Conservation (phyloP, 768 basidiomycete species). For the Naganishia vaughanmartiniae region DNA sequence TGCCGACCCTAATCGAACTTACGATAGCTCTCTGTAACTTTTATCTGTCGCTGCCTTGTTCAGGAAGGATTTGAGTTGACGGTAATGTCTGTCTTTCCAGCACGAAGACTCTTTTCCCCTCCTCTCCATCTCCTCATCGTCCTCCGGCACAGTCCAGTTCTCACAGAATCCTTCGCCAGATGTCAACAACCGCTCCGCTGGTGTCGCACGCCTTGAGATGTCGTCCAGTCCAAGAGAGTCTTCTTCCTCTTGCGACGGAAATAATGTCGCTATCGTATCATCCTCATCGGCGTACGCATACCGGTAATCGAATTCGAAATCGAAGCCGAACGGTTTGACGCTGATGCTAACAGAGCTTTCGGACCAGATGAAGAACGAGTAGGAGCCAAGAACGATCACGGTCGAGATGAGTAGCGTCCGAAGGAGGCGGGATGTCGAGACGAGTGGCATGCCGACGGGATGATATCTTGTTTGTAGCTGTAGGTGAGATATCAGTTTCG, state of each 20-base stretch:
- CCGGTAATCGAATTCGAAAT: neutral
- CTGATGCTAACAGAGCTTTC: neutral
- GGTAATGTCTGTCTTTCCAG: constrained; percentile 18
- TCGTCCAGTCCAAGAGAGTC: neutral
- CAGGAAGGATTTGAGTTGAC: constrained; percentile 6
- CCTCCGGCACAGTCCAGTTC: constrained; percentile 3
- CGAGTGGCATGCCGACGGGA: neutral
- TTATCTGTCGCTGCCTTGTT: neutral
- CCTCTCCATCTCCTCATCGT: neutral
- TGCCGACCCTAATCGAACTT: neutral
- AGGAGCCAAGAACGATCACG: neutral
- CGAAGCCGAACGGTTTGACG: neutral
- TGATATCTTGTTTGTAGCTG: neutral
- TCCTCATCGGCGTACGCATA: constrained; percentile 12
- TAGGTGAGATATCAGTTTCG: neutral
- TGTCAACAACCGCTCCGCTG: neutral
- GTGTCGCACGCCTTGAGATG: neutral
- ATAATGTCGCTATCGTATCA: neutral
- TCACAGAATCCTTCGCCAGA: neutral
- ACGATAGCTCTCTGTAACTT: constrained; percentile 10
- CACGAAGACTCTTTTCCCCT: neutral
- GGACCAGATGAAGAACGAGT: neutral
- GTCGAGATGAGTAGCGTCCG: neutral
- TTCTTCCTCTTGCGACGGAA: neutral
- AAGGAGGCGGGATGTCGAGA: neutral